These are phyloP conservation scores for Lachancea fermentati DNA, from an alignment of 805 yeast genomes.

Conservation along the genomic window DNA sequence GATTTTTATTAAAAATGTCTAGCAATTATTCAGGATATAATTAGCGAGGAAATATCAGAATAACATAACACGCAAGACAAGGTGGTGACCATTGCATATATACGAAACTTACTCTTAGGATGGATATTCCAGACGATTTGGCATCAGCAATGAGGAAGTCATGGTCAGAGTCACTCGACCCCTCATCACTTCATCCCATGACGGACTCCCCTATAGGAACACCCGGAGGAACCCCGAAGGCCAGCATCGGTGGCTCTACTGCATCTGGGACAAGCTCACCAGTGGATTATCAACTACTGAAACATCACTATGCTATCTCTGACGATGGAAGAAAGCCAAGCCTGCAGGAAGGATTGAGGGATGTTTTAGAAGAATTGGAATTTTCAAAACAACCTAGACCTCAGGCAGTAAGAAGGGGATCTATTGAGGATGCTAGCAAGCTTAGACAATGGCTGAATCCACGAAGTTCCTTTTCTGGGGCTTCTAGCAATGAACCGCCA, in stretches of 20 bases:
- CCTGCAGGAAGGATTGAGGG: constrained; percentile 4
- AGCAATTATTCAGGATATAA: too few species aligned
- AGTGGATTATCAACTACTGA: constrained; percentile 7
- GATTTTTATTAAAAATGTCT: too few species aligned
- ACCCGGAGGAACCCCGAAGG: constrained; percentile 5
- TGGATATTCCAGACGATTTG: constrained; percentile 22
- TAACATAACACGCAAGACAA: too few species aligned
- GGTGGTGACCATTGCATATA: background rate
- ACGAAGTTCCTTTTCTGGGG: constrained; percentile 33
- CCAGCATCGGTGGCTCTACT: constrained; percentile 2
- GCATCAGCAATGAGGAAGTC: constrained; percentile 31
- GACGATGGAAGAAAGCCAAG: constrained; percentile 5
- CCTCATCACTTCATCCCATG: background rate
- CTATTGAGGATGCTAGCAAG: constrained; percentile 31
- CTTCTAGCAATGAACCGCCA: constrained; percentile 19
- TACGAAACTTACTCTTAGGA: background rate
- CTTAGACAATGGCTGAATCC: constrained; percentile 31
- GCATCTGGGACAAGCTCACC: constrained; percentile 1
- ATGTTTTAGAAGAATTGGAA: constrained; percentile 5
- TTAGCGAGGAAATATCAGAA: too few species aligned
- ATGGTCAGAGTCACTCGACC: constrained; percentile 23
- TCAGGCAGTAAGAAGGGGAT: constrained; percentile 20
- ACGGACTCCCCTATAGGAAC: constrained; percentile 7
- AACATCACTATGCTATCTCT: constrained; percentile 9
- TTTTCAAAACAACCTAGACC: constrained; percentile 2